Conservation (phyloP, 2,329 filamentous ascomycete genomes). For the Paecilomyces sp. region DNA sequence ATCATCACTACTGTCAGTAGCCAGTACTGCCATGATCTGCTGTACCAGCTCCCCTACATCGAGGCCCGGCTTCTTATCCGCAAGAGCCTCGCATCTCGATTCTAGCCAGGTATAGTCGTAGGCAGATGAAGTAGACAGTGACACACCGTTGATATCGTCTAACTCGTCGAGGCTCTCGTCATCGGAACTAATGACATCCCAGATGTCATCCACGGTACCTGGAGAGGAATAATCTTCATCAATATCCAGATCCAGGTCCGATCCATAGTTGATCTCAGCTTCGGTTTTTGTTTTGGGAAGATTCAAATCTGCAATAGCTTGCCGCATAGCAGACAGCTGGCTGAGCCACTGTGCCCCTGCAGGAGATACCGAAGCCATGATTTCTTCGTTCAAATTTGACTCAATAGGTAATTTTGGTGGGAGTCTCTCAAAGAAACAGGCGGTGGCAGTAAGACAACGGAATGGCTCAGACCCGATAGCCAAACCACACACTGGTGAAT, state of each 20-base stretch:
- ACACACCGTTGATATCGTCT: constrained; percentile 44
- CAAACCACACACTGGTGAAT: neutral
- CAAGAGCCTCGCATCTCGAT: constrained; percentile 60
- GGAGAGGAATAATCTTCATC: constrained; percentile 58
- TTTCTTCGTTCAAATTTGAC: neutral
- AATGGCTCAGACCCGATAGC: neutral
- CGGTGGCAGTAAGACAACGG: neutral
- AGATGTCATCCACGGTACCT: constrained; percentile 69
- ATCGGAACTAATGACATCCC: constrained; percentile 79
- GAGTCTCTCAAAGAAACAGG: neutral
- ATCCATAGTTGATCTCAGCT: constrained; percentile 40
- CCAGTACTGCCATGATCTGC: constrained; percentile 69
- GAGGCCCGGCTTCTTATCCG: constrained; percentile 58
- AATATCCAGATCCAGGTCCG: constrained; percentile 49
- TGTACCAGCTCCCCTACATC: constrained; percentile 64
- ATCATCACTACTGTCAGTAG: constrained; percentile 65
- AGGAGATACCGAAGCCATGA: constrained; percentile 15
- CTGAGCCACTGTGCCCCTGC: constrained; percentile 68
- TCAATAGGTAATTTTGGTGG: neutral
- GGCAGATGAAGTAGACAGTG: constrained; percentile 18
- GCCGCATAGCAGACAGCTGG: constrained; percentile 78
- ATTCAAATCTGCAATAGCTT: constrained; percentile 68
- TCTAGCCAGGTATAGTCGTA: constrained; percentile 66
- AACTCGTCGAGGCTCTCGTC: constrained; percentile 61
- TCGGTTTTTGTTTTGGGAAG: constrained; percentile 44